phyloP scores from a whole-genome alignment of 2,329 filamentous ascomycete species.

The Hypoxylon sp. region DNA sequence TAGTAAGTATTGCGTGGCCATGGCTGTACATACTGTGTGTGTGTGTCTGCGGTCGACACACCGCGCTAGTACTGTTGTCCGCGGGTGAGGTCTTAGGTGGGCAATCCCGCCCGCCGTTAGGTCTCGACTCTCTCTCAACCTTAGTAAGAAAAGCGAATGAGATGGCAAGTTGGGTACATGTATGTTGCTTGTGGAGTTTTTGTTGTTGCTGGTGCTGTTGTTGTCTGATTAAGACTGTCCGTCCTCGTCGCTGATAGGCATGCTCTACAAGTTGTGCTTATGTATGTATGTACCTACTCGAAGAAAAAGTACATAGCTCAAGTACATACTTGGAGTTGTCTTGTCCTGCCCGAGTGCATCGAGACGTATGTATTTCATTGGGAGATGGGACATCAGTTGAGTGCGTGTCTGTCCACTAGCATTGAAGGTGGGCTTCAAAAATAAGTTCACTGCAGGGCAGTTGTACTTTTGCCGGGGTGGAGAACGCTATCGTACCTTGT shows the following conservation, averaged over 20 bases:
- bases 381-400: background rate
- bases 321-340: background rate
- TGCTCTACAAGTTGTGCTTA: background rate
- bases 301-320: background rate
- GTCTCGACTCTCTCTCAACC: constrained; percentile 6
- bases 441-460: constrained; percentile 24
- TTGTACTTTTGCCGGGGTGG: constrained; percentile 16
- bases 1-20: constrained; percentile 3
- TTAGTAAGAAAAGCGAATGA: background rate
- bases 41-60: background rate
- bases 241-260: constrained; percentile 12
- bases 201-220: too few relatives aligned
- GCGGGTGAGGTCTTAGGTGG: constrained; percentile 14
- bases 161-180: background rate
- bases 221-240: constrained; percentile 3
- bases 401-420: constrained; percentile 1
- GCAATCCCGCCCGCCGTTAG: constrained; percentile 20
- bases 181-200: background rate
- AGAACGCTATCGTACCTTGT: constrained; percentile 9
- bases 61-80: constrained; percentile 16
- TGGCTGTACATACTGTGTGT: constrained; percentile 4
- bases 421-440: constrained; percentile 3
- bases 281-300: constrained; percentile 1
- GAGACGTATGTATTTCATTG: background rate
- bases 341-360: background rate